Evolutionary conservation across 2,329 filamentous ascomycete species (phyloP), one percentile per base, ranked within the genome.

Genomic region (Simplicillium sp.): DNA sequence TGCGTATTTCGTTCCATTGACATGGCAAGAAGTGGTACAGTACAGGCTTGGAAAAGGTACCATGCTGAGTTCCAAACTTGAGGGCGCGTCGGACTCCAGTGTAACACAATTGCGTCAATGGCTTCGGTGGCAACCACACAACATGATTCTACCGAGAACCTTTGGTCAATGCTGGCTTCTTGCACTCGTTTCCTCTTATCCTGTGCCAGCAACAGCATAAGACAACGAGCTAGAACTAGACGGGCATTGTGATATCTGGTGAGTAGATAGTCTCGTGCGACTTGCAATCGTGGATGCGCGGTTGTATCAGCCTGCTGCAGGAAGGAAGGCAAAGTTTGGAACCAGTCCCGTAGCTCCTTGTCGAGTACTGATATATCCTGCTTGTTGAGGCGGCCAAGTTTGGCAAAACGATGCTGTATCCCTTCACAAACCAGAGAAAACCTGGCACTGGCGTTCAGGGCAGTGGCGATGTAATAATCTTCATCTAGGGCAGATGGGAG

Each of bases 11-110:
- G 44, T 20, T 57, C 51, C 18, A 57, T 51, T 16, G 55, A 50
- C 25, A 58, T 50, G 28, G 52, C 49, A 13, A 59, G 45, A 3
- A 58, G 43, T 9, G 54, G 55, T 3, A 57, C 53, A 37, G 54
- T 55, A 36, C 54, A 57, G 4, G 55, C 55, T 38, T 58, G 55
- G 42, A 59, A 59, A 7, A 59, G 50, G 35, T 57, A 57, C 56
- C 55, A 58, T 2, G 48, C 51, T 11, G 51, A 50, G 44, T 54
- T 55, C 56, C 56, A 58, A 13, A 55, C 55, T 16, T 57, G 56
- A 18, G 58, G 47, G 14, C 53, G 48, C 38, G 57, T 59, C 6
- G 54, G 56, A 0, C 49, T 55, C 56, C 56, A 59, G 46, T 57
- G 51, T 6, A 57, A 45, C 3, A 54, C 54, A 25, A 55, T 55